These are phyloP conservation scores for Aspergillus sp. DNA, from an alignment of 2,329 filamentous ascomycete species.

Conservation along the genomic window DNA sequence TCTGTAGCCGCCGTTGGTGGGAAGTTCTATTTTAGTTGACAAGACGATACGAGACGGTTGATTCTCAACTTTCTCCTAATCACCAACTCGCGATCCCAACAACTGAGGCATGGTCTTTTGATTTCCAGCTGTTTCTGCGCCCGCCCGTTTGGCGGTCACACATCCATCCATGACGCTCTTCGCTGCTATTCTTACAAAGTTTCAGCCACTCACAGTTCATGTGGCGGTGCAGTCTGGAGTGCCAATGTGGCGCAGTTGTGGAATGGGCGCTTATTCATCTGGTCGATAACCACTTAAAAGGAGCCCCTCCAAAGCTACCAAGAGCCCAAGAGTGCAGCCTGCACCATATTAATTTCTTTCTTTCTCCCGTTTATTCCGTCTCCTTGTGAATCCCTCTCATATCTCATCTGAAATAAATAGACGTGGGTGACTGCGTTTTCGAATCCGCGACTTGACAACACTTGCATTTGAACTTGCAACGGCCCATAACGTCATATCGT, in stretches of 20 bases:
- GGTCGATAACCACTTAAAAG: slow-evolving; percentile 4
- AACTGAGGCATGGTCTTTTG: background rate
- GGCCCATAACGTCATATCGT: slow-evolving; percentile 1
- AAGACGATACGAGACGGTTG: background rate
- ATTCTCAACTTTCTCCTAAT: background rate
- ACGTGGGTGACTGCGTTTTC: background rate
- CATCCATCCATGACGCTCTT: background rate
- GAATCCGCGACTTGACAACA: background rate
- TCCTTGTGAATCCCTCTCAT: background rate
- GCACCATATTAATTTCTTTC: slow-evolving; percentile 3
- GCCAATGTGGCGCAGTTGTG: slow-evolving; percentile 26
- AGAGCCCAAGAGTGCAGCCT: slow-evolving; percentile 17
- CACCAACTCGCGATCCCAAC: background rate
- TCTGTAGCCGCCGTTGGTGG: slow-evolving; percentile 9
- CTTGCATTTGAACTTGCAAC: background rate
- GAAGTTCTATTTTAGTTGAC: background rate
- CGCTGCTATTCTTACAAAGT: slow-evolving; percentile 11
- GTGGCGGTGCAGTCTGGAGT: slow-evolving; percentile 25
- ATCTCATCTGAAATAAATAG: background rate
- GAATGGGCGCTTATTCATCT: slow-evolving; percentile 15
- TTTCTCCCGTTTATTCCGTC: slow-evolving; percentile 4
- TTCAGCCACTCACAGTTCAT: slow-evolving; percentile 9
- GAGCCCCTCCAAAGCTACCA: slow-evolving; percentile 4
- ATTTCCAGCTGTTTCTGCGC: background rate
- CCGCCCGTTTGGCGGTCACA: background rate